Evolutionary conservation across 2,329 filamentous ascomycete species (phyloP), one percentile per base, ranked within the genome.

Genomic region (Xylariaceae sp.): DNA sequence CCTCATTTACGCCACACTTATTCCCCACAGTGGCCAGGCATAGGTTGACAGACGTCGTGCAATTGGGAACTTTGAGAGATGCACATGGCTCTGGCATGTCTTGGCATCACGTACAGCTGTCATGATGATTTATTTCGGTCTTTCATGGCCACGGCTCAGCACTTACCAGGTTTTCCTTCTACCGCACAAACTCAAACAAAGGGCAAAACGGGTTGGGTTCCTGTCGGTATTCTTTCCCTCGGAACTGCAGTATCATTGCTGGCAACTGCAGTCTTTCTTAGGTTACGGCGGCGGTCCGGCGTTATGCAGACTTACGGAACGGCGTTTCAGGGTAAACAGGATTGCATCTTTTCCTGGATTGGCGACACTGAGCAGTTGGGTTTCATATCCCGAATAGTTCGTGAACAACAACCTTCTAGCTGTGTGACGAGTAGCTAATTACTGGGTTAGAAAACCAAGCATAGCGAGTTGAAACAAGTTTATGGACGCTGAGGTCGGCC

Each of bases 81-180:
- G n/a, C n/a, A n/a, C 24, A 33, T 38, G 34, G 42, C 37, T 40
- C 41, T 36, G 28, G 28, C 26, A 40, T 36, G 29, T 31, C 32
- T 27, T 23, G 23, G 34, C 33, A 27, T 40, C 38, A 26, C 41
- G 14, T 35, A 34, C 36, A 33, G 26, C 39, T 33, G 37, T 44
- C 35, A 44, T 44, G 41, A 31, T 37, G 6, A 6, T 24, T 11
- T 24, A 24, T 24, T 6, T 24, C 21, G 21, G 7, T 6, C 7
- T 7, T 6, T 11, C 21, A 24, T 6, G 6, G 6, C 21, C 21
- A 24, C 21, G n/a, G n/a, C n/a, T n/a, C n/a, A n/a, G n/a, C n/a
- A n/a, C n/a, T n/a, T n/a, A n/a, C n/a, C n/a, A n/a, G n/a, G n/a
- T n/a, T n/a, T n/a, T n/a, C n/a, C n/a, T n/a, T 11, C 21, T 7